Percentiles rank a stretch among this genome's conserved stretches.
phyloP scores from a whole-genome alignment of 2,329 filamentous ascomycete genomes.

The Xylaria sp. region DNA sequence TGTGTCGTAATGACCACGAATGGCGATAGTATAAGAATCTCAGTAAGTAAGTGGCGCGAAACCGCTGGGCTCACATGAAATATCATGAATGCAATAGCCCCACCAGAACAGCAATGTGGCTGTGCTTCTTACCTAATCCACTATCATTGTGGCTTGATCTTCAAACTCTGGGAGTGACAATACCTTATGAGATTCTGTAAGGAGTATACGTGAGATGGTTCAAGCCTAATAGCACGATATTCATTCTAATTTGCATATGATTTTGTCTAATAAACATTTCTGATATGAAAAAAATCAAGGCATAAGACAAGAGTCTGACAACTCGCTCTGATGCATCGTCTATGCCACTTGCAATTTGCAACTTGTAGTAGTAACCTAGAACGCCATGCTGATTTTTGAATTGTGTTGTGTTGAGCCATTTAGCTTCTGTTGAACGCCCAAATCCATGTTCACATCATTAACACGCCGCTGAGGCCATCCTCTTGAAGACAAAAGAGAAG shows the following conservation, averaged over 20 bases:
- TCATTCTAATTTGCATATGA: neutral
- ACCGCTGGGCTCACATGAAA: no score
- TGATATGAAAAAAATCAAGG: neutral
- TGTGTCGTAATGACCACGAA: conserved; percentile 9
- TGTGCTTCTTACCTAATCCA: neutral
- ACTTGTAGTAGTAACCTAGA: conserved; percentile 11
- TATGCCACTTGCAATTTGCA: neutral
- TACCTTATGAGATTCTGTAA: no score
- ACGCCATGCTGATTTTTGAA: conserved; percentile 28
- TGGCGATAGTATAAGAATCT: neutral
- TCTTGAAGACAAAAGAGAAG: neutral
- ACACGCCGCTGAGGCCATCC: neutral
- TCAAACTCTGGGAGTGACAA: no score
- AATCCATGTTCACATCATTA: conserved; percentile 1
- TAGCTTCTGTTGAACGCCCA: conserved; percentile 1
- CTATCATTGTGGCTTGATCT: conserved; percentile 15
- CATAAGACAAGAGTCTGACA: neutral
- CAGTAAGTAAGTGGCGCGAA: conserved; percentile 17
- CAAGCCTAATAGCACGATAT: neutral
- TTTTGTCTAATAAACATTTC: neutral
- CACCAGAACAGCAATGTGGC: conserved; percentile 7
- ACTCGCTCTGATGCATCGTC: conserved; percentile 6
- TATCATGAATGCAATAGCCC: conserved; percentile 11
- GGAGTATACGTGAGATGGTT: no score
- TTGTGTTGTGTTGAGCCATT: conserved; percentile 7